Conservation (phyloP, 352 stramenopile genomes). For the Phytophthora citricola region DNA sequence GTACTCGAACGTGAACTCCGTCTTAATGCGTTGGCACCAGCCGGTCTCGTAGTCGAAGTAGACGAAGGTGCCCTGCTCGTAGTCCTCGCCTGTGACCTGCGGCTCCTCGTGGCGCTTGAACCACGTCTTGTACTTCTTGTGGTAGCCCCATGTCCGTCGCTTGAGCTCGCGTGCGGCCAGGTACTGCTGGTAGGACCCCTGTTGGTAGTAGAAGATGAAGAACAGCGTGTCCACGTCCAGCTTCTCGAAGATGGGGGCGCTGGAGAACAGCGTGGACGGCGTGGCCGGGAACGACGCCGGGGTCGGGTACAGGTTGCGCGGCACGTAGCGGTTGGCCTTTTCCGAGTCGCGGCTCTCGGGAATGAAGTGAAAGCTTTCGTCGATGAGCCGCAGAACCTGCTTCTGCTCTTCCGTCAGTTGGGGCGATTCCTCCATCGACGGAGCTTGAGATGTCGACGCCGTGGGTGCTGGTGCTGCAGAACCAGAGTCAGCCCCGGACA, state of each 20-base stretch:
- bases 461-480: slow-evolving; percentile 32
- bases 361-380: slow-evolving; percentile 93
- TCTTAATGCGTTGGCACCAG: slow-evolving; percentile 99
- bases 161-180: slow-evolving; percentile 98
- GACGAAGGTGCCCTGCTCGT: slow-evolving; percentile 99
- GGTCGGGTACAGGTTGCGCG: slow-evolving; percentile 95
- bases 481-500: slow-evolving; percentile 16
- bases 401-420: slow-evolving; percentile 82
- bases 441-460: slow-evolving; percentile 25
- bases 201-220: slow-evolving; percentile 99
- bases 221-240: slow-evolving; percentile 98
- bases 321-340: slow-evolving; percentile 92
- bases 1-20: slow-evolving; percentile 99
- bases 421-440: slow-evolving; percentile 47
- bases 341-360: slow-evolving; percentile 91
- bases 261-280: slow-evolving; percentile 94
- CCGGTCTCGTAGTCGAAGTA: slow-evolving; percentile 99
- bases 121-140: slow-evolving; percentile 99
- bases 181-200: slow-evolving; percentile 99
- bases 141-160: slow-evolving; percentile 98
- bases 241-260: slow-evolving; percentile 96
- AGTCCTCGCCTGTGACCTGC: slow-evolving; percentile 97
- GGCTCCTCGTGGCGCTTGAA: slow-evolving; percentile 99
- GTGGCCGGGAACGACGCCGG: slow-evolving; percentile 90
- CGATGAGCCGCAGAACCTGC: slow-evolving; percentile 81